phyloP scores from a whole-genome alignment of 2,329 filamentous ascomycete genomes.

The Elsinoe perseae region DNA sequence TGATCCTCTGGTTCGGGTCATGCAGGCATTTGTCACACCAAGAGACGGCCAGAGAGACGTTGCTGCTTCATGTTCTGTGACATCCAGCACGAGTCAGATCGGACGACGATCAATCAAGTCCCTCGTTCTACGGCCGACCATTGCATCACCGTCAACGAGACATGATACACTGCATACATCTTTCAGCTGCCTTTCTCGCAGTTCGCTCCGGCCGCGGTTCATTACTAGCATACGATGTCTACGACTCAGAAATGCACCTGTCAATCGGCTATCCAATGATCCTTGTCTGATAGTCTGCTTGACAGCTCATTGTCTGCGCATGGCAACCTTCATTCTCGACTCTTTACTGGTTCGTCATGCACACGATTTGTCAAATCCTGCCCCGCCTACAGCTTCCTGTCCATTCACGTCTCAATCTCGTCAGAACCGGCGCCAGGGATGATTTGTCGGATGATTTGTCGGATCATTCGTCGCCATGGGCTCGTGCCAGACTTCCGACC shows the following conservation, averaged over 20 bases:
- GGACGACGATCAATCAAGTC: not conserved
- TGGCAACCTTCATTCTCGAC: not conserved
- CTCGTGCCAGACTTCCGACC: constrained; percentile 6
- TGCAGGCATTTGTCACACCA: constrained; percentile 12
- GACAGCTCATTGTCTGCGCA: not conserved
- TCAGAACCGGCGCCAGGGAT: constrained; percentile 7
- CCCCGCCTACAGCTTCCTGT: not conserved
- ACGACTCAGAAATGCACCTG: not conserved
- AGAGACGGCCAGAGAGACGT: not conserved
- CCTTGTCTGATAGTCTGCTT: not conserved
- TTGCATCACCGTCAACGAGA: constrained; percentile 4
- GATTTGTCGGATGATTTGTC: too few species aligned
- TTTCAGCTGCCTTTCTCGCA: constrained; percentile 6
- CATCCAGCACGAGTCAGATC: constrained; percentile 7
- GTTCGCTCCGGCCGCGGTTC: not conserved
- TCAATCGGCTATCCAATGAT: not conserved
- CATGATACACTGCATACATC: not conserved
- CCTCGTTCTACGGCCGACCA: not conserved
- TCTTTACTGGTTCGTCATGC: constrained; percentile 2
- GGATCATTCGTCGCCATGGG: too few species aligned
- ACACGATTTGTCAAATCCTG: constrained; percentile 14
- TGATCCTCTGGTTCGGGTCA: not conserved
- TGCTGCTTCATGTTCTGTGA: not conserved
- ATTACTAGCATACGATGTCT: constrained; percentile 1
- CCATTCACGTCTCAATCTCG: not conserved